Percentiles rank a stretch among this genome's conserved stretches.
Conservation (phyloP, 2,329 filamentous ascomycete genomes). For the Fusarium kyushuense region DNA sequence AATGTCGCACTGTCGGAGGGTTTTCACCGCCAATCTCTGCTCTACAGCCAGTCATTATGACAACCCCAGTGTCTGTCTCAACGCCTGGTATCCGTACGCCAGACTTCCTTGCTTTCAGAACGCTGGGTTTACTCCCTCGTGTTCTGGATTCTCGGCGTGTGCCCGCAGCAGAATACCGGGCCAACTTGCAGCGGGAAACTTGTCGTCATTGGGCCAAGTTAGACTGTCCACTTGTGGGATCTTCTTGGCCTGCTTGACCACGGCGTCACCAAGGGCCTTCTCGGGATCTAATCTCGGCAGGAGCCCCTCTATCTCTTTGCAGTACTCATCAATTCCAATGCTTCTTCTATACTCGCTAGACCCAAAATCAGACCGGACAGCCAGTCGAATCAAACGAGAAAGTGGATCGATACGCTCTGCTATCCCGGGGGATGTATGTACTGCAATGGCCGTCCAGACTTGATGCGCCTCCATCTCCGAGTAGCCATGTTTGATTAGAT, state of each 20-base stretch:
- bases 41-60: background rate
- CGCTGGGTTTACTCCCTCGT: constrained; percentile 47
- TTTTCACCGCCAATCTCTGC: constrained; percentile 26
- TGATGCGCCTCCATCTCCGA: constrained; percentile 45
- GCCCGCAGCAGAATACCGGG: constrained; percentile 50
- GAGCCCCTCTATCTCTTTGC: constrained; percentile 37
- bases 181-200: constrained; percentile 50
- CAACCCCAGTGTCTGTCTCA: background rate
- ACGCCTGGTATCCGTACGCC: background rate
- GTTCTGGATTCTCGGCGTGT: constrained; percentile 47
- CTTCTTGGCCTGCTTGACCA: constrained; percentile 46
- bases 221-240: constrained; percentile 40
- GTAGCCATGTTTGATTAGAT: constrained; percentile 47
- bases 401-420: constrained; percentile 54
- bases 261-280: constrained; percentile 45
- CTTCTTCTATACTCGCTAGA: constrained; percentile 27
- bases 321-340: constrained; percentile 16
- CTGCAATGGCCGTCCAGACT: constrained; percentile 53
- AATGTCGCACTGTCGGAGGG: background rate
- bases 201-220: constrained; percentile 46
- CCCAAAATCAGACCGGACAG: constrained; percentile 51
- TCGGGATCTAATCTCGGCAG: constrained; percentile 47
- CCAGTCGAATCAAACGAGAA: constrained; percentile 49
- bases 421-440: constrained; percentile 54
- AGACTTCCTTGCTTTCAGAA: constrained; percentile 38